phyloP scores from a whole-genome alignment of 2,329 filamentous ascomycete species.

The Fusarium sp. region DNA sequence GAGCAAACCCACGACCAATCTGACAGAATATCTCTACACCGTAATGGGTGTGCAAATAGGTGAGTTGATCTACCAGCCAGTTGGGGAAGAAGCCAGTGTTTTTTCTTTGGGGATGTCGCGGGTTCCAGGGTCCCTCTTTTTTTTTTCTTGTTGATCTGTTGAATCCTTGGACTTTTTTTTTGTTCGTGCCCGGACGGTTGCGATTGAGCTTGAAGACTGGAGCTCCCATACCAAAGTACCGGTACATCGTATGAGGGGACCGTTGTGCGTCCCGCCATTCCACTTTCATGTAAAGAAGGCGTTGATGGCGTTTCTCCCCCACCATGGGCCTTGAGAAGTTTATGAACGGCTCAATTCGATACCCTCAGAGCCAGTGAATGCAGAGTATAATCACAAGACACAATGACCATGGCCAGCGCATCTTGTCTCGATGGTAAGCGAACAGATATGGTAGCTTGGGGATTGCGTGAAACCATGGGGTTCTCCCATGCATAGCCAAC shows the following conservation, averaged over 20 bases:
- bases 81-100: constrained; percentile 43
- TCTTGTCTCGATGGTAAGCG: constrained; percentile 29
- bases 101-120: constrained; percentile 50
- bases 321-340: constrained; percentile 36
- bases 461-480: constrained; percentile 27
- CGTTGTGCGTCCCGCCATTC: constrained; percentile 21
- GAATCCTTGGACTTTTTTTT: constrained; percentile 43
- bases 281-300: constrained; percentile 22
- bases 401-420: constrained; percentile 14
- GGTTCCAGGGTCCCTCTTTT: constrained; percentile 44
- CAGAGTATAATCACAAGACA: constrained; percentile 2
- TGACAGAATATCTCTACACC: constrained; percentile 3
- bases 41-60: constrained; percentile 20
- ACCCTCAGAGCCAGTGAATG: constrained; percentile 3
- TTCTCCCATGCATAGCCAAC: constrained; percentile 12
- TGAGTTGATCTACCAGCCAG: constrained; percentile 37
- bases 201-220: constrained; percentile 41
- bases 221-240: constrained; percentile 31
- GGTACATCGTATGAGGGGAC: constrained; percentile 32
- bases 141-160: constrained; percentile 50
- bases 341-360: constrained; percentile 24
- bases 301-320: constrained; percentile 28
- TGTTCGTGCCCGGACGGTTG: constrained; percentile 17
- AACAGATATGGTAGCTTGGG: constrained; percentile 7
- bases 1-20: constrained; percentile 17